phyloP scores from a whole-genome alignment of 257 asterid genomes.

The Marsdenia floribunda region DNA sequence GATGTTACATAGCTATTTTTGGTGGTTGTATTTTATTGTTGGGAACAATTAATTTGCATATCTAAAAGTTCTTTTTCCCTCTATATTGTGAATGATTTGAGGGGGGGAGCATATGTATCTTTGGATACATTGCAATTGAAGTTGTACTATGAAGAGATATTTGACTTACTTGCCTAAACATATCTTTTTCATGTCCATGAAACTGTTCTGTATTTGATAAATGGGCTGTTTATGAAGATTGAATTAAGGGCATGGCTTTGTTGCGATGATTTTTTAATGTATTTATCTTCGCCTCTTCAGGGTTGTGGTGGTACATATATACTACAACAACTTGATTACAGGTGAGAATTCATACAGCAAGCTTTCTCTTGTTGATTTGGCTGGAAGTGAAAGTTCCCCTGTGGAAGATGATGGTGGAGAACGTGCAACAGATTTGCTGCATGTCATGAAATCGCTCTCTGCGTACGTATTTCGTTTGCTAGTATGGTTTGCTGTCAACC shows the following conservation, averaged over 20 bases:
- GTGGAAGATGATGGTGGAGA: conserved; percentile 69
- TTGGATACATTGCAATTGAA: background rate
- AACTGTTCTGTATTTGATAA: conserved; percentile 5
- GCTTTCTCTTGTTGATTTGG: conserved; percentile 91
- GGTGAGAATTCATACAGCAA: conserved; percentile 85
- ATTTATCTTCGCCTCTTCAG: conserved; percentile 38
- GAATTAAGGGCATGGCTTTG: background rate
- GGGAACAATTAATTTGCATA: background rate
- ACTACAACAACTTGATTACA: conserved; percentile 77
- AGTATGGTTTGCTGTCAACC: background rate
- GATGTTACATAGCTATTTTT: background rate
- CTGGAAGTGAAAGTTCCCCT: conserved; percentile 68
- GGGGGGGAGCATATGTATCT: background rate
- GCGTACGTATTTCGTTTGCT: conserved; percentile 52
- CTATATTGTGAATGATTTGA: background rate
- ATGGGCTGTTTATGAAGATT: background rate
- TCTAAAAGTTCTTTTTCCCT: background rate
- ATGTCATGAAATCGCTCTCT: conserved; percentile 86
- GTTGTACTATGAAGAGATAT: background rate
- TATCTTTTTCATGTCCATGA: background rate
- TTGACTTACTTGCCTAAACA: background rate
- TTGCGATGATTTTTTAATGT: conserved; percentile 13
- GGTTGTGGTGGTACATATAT: conserved; percentile 75
- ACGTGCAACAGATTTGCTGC: conserved; percentile 79
- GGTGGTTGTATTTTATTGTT: background rate